Base-by-base conservation (phyloP, 2,329 filamentous ascomycete species). In the Incumbomyces delicatus region DNA sequence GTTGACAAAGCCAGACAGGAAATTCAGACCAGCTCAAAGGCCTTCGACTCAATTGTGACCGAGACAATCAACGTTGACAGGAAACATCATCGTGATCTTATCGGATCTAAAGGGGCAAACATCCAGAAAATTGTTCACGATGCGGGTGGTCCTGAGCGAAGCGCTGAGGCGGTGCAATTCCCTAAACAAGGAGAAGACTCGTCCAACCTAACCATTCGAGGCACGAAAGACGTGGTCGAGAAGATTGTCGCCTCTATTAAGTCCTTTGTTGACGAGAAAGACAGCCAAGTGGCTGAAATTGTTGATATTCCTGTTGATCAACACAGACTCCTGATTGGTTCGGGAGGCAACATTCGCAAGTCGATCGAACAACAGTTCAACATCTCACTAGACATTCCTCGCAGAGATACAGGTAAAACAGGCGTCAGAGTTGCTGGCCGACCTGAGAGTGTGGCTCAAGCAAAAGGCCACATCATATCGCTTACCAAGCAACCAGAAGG, bases 1-100 rank as follows among this genome's bases (percentile, higher is more conserved):
- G 92, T 98, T 42, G 82, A 88, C 41, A 85, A 89, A 56, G 90
- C 92, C 3, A 92, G 92, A 77, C 92, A 92, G 70, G 70, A 92
- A 41, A 75, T 98, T 18, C 81, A 90, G 64, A 85, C 92, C 68
- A 88, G 89, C 69, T 83, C 85, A 46, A 83, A 82, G 51, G 75
- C 88, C 16, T 95, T 95, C 57, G 88, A 96, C 59, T 82, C 92
- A 54, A 95, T 87, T n/a, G 75, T 95, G 42, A 79, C 82, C 13
- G 81, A 83, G 69, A 87, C 81, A 11, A 73, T 98, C 41, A 85
- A 94, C 30, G 81, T 98, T n/a, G 89, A 96, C 57, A 86, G 87
- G 71, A 95, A 94, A 72, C 81, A 92, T 66, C 92, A 98, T 70
- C 82, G 84, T 67, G 78, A 83, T 45, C 74, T 98, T 53, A 98